These are phyloP conservation scores for Emmonsia crescens DNA, from an alignment of 2,329 filamentous ascomycete species.

Conservation along the genomic window DNA sequence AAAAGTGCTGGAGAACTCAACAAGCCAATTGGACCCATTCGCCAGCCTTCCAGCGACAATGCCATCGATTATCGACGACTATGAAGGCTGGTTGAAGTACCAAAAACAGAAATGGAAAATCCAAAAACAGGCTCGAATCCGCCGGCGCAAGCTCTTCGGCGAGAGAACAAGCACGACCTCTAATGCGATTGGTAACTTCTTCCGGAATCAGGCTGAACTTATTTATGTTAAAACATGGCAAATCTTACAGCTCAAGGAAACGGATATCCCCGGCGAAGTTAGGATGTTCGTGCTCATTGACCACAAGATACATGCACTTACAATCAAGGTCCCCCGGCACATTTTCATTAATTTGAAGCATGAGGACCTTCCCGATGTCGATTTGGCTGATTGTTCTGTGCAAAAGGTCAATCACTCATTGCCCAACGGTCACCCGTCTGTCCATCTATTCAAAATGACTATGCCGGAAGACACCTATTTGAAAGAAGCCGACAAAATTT, in stretches of 20 bases:
- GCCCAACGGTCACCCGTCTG: constrained; percentile 87
- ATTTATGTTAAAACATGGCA: constrained; percentile 94
- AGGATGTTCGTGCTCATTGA: constrained; percentile 87
- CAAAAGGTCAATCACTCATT: constrained; percentile 90
- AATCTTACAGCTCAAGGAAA: constrained; percentile 72
- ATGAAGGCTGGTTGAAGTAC: constrained; percentile 76
- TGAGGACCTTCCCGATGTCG: constrained; percentile 77
- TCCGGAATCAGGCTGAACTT: constrained; percentile 83
- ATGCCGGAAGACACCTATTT: constrained; percentile 84
- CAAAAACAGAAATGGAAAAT: constrained; percentile 99
- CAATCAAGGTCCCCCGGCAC: constrained; percentile 77
- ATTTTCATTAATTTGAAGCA: constrained; percentile 87
- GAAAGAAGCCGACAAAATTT: constrained; percentile 70
- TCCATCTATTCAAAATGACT: constrained; percentile 86
- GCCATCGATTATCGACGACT: constrained; percentile 77
- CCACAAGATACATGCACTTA: constrained; percentile 77
- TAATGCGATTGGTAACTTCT: constrained; percentile 57
- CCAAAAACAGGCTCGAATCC: constrained; percentile 77
- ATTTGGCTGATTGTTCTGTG: constrained; percentile 72
- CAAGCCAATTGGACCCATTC: constrained; percentile 63
- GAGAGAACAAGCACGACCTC: constrained; percentile 57
- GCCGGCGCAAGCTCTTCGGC: constrained; percentile 84
- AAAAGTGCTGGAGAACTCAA: constrained; percentile 58
- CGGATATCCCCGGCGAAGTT: constrained; percentile 76
- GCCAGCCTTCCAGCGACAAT: constrained; percentile 70